Percentiles rank a stretch among this genome's conserved stretches.
Evolutionary conservation across 305 asterid genomes (phyloP).

Genomic region (Stenogyne calaminthoides): DNA sequence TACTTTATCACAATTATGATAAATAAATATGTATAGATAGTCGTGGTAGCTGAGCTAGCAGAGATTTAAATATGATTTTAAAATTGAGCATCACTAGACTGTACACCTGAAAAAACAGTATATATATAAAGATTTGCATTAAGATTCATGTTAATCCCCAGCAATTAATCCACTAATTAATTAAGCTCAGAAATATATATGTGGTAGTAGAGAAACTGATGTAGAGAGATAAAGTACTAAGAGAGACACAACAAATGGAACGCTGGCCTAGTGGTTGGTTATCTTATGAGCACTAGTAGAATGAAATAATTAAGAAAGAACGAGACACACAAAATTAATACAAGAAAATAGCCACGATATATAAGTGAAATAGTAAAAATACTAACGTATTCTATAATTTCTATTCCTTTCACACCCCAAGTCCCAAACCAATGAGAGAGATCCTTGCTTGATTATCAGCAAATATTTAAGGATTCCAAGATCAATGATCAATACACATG

Average conservation of each 20-base stretch:
- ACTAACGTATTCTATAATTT: no score
- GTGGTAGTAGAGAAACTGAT: neutral
- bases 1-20: neutral
- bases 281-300: neutral
- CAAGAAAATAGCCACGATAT: no score
- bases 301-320: no score
- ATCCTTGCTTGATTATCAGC: no score
- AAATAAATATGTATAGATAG: neutral
- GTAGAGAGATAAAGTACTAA: neutral
- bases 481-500: no score
- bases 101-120: neutral
- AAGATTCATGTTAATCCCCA: neutral
- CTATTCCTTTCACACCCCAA: no score
- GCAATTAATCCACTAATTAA: neutral
- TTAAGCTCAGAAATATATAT: neutral
- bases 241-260: neutral
- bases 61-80: neutral
- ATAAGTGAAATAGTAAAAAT: no score
- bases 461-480: no score
- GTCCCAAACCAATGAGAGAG: no score
- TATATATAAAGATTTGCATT: neutral
- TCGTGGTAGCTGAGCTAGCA: neutral
- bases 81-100: slow-evolving; percentile 14
- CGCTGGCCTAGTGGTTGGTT: neutral
- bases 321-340: no score